Conservation (phyloP, 257 asterid genomes). For the Ballota nigra region DNA sequence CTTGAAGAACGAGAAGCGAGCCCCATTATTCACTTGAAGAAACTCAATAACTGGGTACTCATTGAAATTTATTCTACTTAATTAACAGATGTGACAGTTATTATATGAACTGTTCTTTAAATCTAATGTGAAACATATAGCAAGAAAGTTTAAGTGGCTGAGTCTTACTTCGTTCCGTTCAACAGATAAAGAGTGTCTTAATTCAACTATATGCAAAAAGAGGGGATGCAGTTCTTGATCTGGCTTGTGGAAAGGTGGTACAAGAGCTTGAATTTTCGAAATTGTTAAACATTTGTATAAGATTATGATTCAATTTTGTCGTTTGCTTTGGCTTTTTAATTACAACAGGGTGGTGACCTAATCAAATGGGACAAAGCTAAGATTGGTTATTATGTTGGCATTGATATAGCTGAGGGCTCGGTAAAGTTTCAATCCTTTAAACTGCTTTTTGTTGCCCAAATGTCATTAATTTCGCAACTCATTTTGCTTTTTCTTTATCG, state of each 20-base stretch:
- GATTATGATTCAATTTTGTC: not conserved
- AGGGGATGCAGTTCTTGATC: constrained; percentile 96
- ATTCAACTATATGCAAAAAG: constrained; percentile 77
- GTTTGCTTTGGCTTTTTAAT: constrained; percentile 16
- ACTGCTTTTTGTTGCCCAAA: not conserved
- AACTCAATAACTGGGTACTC: constrained; percentile 93
- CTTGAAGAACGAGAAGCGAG: constrained; percentile 97
- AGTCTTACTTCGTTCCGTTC: constrained; percentile 16
- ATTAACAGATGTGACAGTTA: not conserved
- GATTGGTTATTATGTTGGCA: constrained; percentile 88
- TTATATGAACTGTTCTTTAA: constrained; percentile 2
- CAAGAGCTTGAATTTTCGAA: constrained; percentile 11
- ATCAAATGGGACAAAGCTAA: constrained; percentile 99
- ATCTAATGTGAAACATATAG: not conserved
- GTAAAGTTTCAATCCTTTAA: constrained; percentile 40
- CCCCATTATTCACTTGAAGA: constrained; percentile 94
- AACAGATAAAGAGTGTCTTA: constrained; percentile 92
- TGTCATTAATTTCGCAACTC: not conserved
- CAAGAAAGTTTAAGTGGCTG: not conserved
- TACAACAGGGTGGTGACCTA: constrained; percentile 90
- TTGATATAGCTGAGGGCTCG: constrained; percentile 97
- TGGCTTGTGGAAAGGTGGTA: constrained; percentile 95
- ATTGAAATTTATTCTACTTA: not conserved
- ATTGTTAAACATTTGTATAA: not conserved
- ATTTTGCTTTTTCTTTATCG: not conserved